phyloP scores from a whole-genome alignment of 176 grass and related monocot genomes.

The Triticum dicoccoides region DNA sequence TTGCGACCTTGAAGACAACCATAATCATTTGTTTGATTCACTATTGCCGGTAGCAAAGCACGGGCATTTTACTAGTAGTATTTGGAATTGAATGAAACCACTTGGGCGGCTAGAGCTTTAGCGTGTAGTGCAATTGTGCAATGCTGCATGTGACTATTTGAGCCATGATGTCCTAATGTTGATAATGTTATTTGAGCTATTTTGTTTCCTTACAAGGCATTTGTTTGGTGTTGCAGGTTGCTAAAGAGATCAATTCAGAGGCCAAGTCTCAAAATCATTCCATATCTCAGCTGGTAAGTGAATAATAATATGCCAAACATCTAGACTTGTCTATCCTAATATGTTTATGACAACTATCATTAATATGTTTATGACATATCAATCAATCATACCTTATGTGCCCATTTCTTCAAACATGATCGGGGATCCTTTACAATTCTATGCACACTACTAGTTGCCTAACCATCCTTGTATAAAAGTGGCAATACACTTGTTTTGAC shows the following conservation, averaged over 20 bases:
- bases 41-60: too few relatives aligned
- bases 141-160: not conserved
- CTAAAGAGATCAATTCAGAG: conserved; percentile 72
- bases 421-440: not conserved
- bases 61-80: not conserved
- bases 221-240: conserved; percentile 56
- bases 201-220: not conserved
- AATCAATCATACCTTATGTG: not conserved
- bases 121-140: not conserved
- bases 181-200: not conserved
- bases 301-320: not conserved
- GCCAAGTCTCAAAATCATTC: conserved; percentile 86
- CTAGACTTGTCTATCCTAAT: not conserved
- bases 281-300: conserved; percentile 72
- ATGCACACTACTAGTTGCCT: not conserved
- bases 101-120: not conserved
- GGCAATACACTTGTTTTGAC: not conserved
- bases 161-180: not conserved
- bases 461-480: not conserved
- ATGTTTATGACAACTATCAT: not conserved
- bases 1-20: too few relatives aligned
- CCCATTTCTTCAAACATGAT: not conserved
- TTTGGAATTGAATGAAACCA: not conserved
- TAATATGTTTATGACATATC: too few relatives aligned
- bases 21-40: too few relatives aligned